Evolutionary conservation across 352 stramenopile species (phyloP).

Genomic region (Phytophthora rubi): DNA sequence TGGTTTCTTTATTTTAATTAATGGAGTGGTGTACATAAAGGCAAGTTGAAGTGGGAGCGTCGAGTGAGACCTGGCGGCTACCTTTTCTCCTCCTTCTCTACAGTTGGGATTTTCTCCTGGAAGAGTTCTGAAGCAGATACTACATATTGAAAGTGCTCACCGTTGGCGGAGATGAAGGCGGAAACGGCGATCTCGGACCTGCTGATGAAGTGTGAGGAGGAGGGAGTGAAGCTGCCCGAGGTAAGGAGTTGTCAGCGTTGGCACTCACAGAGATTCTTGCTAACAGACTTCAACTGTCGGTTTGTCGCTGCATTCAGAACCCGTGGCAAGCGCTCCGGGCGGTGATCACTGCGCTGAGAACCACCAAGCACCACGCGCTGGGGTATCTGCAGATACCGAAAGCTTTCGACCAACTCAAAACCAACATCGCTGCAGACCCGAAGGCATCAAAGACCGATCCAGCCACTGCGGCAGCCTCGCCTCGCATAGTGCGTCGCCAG

Average conservation of each 20-base stretch:
- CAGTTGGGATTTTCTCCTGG: slow-evolving; percentile 3
- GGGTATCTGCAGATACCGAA: slow-evolving; percentile 51
- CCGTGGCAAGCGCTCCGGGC: slow-evolving; percentile 52
- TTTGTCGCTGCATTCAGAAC: slow-evolving; percentile 27
- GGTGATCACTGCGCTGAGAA: slow-evolving; percentile 44
- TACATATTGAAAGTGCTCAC: neutral
- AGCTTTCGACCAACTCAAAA: slow-evolving; percentile 47
- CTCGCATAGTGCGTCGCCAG: slow-evolving; percentile 17
- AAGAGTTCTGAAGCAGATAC: neutral
- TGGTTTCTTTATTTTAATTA: neutral
- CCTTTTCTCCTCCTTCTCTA: slow-evolving; percentile 13
- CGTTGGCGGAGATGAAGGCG: slow-evolving; percentile 48
- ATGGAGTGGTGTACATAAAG: slow-evolving; percentile 18
- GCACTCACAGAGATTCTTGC: neutral
- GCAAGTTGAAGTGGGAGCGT: slow-evolving; percentile 33
- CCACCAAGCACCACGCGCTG: slow-evolving; percentile 48
- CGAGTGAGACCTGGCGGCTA: slow-evolving; percentile 10
- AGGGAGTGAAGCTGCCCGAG: slow-evolving; percentile 48
- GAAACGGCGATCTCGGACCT: slow-evolving; percentile 65
- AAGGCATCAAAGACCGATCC: neutral
- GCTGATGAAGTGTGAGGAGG: slow-evolving; percentile 68
- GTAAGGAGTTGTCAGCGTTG: slow-evolving; percentile 19
- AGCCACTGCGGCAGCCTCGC: neutral
- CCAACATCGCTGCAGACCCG: slow-evolving; percentile 31
- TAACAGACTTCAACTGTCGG: neutral